A percentile compares a stretch with the other conserved stretches of the same genome.
Conservation (phyloP, 164 flowering plant genomes). For the Nymphaea colorata region DNA sequence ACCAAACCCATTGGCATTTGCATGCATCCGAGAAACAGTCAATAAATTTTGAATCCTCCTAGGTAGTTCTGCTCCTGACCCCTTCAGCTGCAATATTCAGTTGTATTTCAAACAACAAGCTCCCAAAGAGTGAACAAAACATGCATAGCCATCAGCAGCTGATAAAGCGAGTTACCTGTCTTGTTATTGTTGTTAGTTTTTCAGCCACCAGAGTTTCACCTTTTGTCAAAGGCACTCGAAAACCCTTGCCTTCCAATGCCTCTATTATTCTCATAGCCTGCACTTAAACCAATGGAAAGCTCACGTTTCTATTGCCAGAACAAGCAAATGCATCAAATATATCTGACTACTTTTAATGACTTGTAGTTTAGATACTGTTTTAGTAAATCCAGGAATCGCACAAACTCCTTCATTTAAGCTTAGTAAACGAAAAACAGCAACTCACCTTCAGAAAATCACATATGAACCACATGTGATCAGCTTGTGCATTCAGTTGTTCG, state of each 20-base stretch:
- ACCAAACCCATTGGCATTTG: constrained; percentile 46
- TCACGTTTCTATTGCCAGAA: not conserved
- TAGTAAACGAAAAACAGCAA: too few species aligned
- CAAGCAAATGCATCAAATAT: not conserved
- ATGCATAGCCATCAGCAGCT: not conserved
- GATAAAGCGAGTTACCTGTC: constrained; percentile 48
- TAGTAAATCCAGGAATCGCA: too few species aligned
- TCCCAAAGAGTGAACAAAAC: not conserved
- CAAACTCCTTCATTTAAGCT: too few species aligned
- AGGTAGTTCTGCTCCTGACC: constrained; percentile 91
- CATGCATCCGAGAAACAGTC: constrained; percentile 61
- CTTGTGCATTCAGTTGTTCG: too few species aligned
- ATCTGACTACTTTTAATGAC: not conserved
- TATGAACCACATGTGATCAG: too few species aligned
- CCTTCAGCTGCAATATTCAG: constrained; percentile 50
- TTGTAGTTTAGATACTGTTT: too few species aligned
- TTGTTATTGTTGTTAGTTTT: constrained; percentile 59
- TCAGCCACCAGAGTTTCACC: constrained; percentile 92
- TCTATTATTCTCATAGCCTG: constrained; percentile 92
- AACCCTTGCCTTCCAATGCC: constrained; percentile 85
- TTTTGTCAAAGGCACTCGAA: constrained; percentile 69
- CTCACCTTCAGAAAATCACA: too few species aligned
- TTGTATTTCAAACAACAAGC: not conserved
- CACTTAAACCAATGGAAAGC: not conserved
- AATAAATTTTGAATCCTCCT: constrained; percentile 87